These are phyloP conservation scores for Magnolia sinica DNA, from an alignment of 164 flowering plant species.

Conservation along the genomic window DNA sequence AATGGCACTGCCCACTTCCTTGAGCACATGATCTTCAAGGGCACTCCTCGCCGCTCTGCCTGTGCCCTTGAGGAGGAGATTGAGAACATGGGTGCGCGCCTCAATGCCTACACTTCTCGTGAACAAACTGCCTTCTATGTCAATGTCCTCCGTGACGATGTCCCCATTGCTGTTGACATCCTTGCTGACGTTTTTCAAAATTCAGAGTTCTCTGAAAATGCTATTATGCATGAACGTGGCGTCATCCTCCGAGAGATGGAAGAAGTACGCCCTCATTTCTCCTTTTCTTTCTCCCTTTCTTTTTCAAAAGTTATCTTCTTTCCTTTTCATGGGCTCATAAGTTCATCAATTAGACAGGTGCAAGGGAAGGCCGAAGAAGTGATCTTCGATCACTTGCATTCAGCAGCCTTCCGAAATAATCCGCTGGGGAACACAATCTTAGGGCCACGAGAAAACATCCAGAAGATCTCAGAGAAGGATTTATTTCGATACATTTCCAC, in stretches of 20 bases:
- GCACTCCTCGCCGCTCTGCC: constrained; percentile 55
- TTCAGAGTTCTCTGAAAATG: constrained; percentile 49
- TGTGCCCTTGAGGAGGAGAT: constrained; percentile 70
- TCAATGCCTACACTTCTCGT: constrained; percentile 83
- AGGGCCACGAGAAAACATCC: constrained; percentile 16
- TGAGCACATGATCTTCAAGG: constrained; percentile 88
- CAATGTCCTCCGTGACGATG: constrained; percentile 61
- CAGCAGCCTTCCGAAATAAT: constrained; percentile 20
- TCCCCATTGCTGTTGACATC: constrained; percentile 54
- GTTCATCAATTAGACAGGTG: constrained; percentile 15
- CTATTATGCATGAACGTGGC: constrained; percentile 57
- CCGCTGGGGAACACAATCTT: constrained; percentile 20
- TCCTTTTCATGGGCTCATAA: neutral
- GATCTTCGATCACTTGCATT: constrained; percentile 22
- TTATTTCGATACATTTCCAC: constrained; percentile 11
- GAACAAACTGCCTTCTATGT: constrained; percentile 89
- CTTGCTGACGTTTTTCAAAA: constrained; percentile 80
- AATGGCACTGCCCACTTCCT: constrained; percentile 90
- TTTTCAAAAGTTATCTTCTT: neutral
- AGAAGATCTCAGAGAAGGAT: constrained; percentile 16
- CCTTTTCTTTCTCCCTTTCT: neutral
- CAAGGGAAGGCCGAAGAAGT: constrained; percentile 22
- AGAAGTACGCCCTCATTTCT: constrained; percentile 38
- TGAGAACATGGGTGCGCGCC: constrained; percentile 84
- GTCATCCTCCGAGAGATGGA: constrained; percentile 82